Evolutionary conservation across 2,329 filamentous ascomycete genomes (phyloP), one percentile per base, ranked within the genome.

Genomic region (Plectosphaerella cucumerina): DNA sequence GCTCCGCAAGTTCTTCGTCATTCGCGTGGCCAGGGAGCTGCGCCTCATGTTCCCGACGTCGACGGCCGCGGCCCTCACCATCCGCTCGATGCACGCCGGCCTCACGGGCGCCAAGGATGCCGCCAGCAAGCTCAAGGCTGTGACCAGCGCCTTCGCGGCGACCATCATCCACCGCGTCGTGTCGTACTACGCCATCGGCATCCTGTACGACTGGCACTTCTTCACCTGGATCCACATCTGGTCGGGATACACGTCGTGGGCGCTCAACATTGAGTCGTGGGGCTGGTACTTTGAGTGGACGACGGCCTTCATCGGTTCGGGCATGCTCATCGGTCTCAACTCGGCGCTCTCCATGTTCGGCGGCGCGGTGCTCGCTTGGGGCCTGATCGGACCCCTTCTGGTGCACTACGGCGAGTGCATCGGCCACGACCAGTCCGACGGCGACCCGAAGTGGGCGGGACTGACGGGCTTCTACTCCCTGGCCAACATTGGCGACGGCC

Each of bases 1-100:
- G 8, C 73, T 85, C 18, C 80, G 84, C 52, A 85, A 84, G 61
- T 86, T 87, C 70, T 87, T 86, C 70, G 78, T 87, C 64, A 79
- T 86, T 63, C 81, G 84, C 52, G 80, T 85, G 12, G 80, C 80
- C 3, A 72, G 81, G 10, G 80, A 85, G 65, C 67, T 84, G 31
- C 76, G 74, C 51, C 71, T 85, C 43, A 73, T 84, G 50, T 85
- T 84, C 65, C 81, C 81, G 2, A 78, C 80, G 0, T 65, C 80
- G 0, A 81, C 80, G 22, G 82, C 82, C 2, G 82, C 81, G 1
- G 81, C 80, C 22, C 73, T 84, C 66, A 81, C 80, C 2, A 85
- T 85, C 51, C 75, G 80, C 8, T 77, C 74, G n/a, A 84, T 85
- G 80, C 82, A 85, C 60, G 71, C 77, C 50, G 74, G 79, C 5